Percentiles rank a stretch among this genome's conserved stretches.
phyloP scores from a whole-genome alignment of 192 early-diverging fungal species.

The Coemansia sp. region DNA sequence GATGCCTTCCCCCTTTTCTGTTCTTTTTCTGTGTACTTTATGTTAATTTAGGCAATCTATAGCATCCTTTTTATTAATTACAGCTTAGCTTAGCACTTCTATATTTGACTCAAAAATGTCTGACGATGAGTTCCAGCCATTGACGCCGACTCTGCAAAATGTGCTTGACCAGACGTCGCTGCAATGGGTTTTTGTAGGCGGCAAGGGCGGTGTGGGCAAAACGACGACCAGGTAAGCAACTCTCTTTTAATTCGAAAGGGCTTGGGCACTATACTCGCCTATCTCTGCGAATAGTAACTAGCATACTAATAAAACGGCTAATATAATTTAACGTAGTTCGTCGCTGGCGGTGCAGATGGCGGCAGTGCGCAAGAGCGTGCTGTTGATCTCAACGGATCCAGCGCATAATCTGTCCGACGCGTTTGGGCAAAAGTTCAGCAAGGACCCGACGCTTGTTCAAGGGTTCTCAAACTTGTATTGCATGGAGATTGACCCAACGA shows the following conservation, averaged over 20 bases:
- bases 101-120: conserved; percentile 33
- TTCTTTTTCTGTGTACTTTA: not conserved
- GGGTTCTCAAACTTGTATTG: conserved; percentile 95
- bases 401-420: conserved; percentile 99
- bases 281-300: not conserved
- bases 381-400: conserved; percentile 98
- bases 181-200: conserved; percentile 99
- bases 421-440: conserved; percentile 98
- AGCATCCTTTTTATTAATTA: too few species aligned
- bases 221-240: conserved; percentile 62
- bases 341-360: conserved; percentile 92
- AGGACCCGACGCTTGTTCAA: conserved; percentile 89
- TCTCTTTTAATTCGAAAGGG: not conserved
- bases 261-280: not conserved
- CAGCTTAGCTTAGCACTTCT: too few species aligned
- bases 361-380: conserved; percentile 84
- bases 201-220: conserved; percentile 98
- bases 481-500: conserved; percentile 99
- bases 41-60: conserved; percentile 1
- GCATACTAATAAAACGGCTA: not conserved
- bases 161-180: conserved; percentile 94
- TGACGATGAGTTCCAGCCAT: conserved; percentile 70
- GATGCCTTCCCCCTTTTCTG: conserved; percentile 1
- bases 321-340: conserved; percentile 58
- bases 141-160: conserved; percentile 88